Evolutionary conservation across 495 filamentous ascomycete genomes (phyloP).

Genomic region (Talaromyces trachyspermus): DNA sequence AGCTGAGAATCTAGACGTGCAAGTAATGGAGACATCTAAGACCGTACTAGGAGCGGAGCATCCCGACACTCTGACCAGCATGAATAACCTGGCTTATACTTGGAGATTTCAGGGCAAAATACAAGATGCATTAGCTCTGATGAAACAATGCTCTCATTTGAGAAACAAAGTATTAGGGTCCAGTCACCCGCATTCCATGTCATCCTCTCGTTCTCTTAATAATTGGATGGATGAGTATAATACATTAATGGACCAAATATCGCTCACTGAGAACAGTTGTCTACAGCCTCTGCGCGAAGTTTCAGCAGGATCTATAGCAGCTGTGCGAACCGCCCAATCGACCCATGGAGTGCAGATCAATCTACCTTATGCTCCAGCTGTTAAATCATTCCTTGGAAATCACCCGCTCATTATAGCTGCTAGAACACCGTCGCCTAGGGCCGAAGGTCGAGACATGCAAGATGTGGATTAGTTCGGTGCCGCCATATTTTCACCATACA

Average conservation of each 20-base stretch:
- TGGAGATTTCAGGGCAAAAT: constrained; percentile 1
- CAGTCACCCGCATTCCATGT: constrained; percentile 6
- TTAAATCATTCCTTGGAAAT: background rate
- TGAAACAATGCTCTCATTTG: constrained; percentile 5
- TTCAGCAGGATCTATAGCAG: background rate
- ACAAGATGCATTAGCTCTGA: constrained; percentile 8
- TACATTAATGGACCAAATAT: background rate
- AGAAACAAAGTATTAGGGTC: constrained; percentile 7
- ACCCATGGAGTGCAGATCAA: background rate
- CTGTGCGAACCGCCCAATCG: background rate
- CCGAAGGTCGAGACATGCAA: background rate
- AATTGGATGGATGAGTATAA: constrained; percentile 4
- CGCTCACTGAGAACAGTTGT: background rate
- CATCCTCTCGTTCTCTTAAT: constrained; percentile 3
- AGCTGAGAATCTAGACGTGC: constrained; percentile 14
- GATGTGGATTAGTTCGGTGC: background rate
- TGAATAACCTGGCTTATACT: constrained; percentile 10
- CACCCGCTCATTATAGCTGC: background rate
- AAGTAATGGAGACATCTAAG: constrained; percentile 9
- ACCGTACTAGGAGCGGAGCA: constrained; percentile 8
- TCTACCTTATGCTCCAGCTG: background rate
- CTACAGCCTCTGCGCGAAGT: background rate
- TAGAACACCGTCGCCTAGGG: background rate
- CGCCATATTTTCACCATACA: constrained; percentile 1
- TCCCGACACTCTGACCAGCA: constrained; percentile 12